A percentile compares a stretch with the other conserved stretches of the same genome.
Conservation (phyloP, 352 stramenopile species). For the Pythium rhizo-oryzae region DNA sequence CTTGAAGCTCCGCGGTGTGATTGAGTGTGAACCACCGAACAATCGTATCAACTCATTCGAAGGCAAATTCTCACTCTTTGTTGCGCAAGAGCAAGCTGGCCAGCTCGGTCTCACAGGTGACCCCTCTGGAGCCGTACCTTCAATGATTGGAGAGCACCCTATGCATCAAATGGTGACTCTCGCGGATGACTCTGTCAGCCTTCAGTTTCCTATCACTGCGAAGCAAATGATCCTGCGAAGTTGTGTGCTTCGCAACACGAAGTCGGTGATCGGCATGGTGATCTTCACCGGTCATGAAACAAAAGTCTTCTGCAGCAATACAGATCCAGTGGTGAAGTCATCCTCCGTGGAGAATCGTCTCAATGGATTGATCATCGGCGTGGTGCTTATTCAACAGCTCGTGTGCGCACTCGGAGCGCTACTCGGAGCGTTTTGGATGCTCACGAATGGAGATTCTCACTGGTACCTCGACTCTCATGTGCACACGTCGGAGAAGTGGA, state of each 20-base stretch:
- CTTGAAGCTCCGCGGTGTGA: conserved; percentile 48
- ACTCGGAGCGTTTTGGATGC: conserved; percentile 73
- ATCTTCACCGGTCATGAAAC: conserved; percentile 90
- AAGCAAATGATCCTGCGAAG: conserved; percentile 92
- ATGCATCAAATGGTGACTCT: conserved; percentile 33
- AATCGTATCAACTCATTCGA: conserved; percentile 87
- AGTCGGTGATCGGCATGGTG: conserved; percentile 79
- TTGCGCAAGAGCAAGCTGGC: conserved; percentile 41
- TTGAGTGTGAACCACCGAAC: conserved; percentile 84
- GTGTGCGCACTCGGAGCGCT: conserved; percentile 69
- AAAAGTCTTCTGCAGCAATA: conserved; percentile 87
- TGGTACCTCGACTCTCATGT: conserved; percentile 59
- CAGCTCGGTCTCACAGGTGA: conserved; percentile 34
- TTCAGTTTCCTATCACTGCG: conserved; percentile 67
- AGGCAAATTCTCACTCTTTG: conserved; percentile 57
- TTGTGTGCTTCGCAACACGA: conserved; percentile 88
- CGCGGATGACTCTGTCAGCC: conserved; percentile 38
- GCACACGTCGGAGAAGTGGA: conserved; percentile 28
- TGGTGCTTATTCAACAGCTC: conserved; percentile 77
- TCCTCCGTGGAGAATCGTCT: conserved; percentile 77
- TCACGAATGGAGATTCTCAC: conserved; percentile 55
- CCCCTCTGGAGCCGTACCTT: not conserved
- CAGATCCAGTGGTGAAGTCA: conserved; percentile 72
- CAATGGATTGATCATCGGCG: conserved; percentile 71
- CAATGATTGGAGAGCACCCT: conserved; percentile 19